Conservation (phyloP, 176 grass and related monocot genomes). For the Rhynchospora breviuscula region DNA sequence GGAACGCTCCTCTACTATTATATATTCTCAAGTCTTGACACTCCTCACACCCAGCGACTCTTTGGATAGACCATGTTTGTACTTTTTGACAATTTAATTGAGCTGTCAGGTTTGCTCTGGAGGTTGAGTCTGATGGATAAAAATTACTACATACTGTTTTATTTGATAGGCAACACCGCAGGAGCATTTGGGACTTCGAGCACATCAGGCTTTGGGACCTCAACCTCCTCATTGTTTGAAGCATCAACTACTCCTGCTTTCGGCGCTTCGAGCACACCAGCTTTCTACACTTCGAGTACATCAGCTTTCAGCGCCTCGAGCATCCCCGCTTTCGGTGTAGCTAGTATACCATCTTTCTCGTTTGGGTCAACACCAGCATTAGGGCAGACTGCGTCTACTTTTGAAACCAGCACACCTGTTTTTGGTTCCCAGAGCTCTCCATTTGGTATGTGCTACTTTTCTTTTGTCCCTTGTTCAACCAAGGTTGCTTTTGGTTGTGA, state of each 20-base stretch:
- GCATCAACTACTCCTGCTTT: constrained; percentile 49
- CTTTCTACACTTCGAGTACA: no score
- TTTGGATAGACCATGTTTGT: not conserved
- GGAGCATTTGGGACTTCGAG: constrained; percentile 41
- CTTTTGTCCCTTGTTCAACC: not conserved
- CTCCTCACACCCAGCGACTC: not conserved
- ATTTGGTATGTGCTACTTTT: constrained; percentile 58
- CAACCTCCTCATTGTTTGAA: constrained; percentile 55
- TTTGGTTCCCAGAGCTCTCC: constrained; percentile 58
- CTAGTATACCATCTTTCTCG: constrained; percentile 44
- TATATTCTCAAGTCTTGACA: not conserved
- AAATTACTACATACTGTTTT: not conserved
- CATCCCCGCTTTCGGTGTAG: constrained; percentile 56
- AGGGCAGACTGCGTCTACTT: constrained; percentile 53
- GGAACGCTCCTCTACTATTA: no score
- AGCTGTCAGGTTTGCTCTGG: constrained; percentile 10
- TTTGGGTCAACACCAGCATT: constrained; percentile 74
- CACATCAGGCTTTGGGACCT: constrained; percentile 42
- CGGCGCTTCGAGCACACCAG: constrained; percentile 47
- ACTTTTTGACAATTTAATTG: not conserved
- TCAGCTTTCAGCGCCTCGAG: constrained; percentile 53
- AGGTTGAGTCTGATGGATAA: not conserved
- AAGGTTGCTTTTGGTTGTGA: not conserved
- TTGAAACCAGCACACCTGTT: constrained; percentile 57
- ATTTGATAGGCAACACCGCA: constrained; percentile 21